These are phyloP conservation scores for Pichia sp. DNA, from an alignment of 1,139 yeast species.

Conservation along the genomic window DNA sequence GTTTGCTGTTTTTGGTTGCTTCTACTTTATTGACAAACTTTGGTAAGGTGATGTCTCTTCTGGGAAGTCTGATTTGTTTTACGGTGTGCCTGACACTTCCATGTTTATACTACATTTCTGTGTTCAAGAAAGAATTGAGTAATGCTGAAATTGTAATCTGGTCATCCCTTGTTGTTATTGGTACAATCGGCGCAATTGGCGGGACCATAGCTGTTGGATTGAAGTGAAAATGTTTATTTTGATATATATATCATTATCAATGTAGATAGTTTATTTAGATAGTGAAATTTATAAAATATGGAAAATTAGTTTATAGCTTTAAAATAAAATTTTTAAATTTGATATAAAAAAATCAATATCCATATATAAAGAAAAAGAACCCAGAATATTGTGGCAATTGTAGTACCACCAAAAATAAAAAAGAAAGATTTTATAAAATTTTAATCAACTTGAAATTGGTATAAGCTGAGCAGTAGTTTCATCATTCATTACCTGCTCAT, in stretches of 20 bases:
- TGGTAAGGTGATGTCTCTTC: conserved; percentile 74
- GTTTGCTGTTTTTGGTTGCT: conserved; percentile 35
- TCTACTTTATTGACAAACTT: conserved; percentile 67
- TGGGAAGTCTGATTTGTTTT: conserved; percentile 79
- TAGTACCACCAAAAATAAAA: not conserved
- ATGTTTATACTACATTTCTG: conserved; percentile 42
- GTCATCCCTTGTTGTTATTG: not conserved
- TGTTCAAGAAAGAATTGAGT: not conserved
- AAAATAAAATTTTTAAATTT: conserved; percentile 20
- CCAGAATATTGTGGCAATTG: too few relatives aligned
- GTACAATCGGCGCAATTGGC: conserved; percentile 1
- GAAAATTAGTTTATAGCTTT: too few relatives aligned
- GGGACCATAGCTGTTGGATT: not conserved
- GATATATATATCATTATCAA: too few relatives aligned
- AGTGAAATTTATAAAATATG: too few relatives aligned
- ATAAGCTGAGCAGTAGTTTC: too few relatives aligned
- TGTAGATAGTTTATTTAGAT: too few relatives aligned
- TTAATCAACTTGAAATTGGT: too few relatives aligned
- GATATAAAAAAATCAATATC: too few relatives aligned
- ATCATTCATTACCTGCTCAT: too few relatives aligned
- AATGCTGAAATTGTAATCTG: not conserved
- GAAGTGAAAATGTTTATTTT: conserved; percentile 17
- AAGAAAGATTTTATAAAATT: conserved; percentile 10
- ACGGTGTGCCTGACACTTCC: conserved; percentile 78
- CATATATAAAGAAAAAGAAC: conserved; percentile 8